Evolutionary conservation across 2,329 filamentous ascomycete species (phyloP).

Genomic region (Pezicula rhizophila): DNA sequence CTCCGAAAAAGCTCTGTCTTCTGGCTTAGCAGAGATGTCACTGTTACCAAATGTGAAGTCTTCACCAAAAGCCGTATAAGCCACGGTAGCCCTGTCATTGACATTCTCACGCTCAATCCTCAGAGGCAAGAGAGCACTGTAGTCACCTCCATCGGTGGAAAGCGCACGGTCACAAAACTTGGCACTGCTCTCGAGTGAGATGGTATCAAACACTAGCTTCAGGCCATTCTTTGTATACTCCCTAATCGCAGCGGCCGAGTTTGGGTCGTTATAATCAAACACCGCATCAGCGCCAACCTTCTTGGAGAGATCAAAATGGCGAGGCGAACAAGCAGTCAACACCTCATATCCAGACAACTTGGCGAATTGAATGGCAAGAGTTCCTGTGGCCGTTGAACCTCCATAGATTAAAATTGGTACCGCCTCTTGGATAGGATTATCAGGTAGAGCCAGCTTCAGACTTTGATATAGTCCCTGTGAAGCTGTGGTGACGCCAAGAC

Average conservation of each 20-base stretch:
- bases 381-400: conserved; percentile 40
- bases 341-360: conserved; percentile 35
- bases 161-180: neutral
- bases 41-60: no score
- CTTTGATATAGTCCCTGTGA: conserved; percentile 33
- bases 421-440: conserved; percentile 26
- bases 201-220: conserved; percentile 40
- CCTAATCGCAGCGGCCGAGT: conserved; percentile 36
- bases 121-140: no score
- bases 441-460: conserved; percentile 38
- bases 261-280: conserved; percentile 32
- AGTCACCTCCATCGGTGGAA: neutral
- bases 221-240: conserved; percentile 35
- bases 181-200: conserved; percentile 14
- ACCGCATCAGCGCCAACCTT: conserved; percentile 31
- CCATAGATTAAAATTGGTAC: conserved; percentile 40
- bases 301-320: conserved; percentile 29
- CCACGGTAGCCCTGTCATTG: no score
- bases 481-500: conserved; percentile 35
- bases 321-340: conserved; percentile 28
- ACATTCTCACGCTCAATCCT: no score
- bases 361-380: conserved; percentile 38
- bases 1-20: conserved; percentile 25
- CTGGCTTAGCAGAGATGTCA: no score
- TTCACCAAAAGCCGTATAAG: no score